phyloP scores from a whole-genome alignment of 2,329 filamentous ascomycete species.

The Fusarium setosum region DNA sequence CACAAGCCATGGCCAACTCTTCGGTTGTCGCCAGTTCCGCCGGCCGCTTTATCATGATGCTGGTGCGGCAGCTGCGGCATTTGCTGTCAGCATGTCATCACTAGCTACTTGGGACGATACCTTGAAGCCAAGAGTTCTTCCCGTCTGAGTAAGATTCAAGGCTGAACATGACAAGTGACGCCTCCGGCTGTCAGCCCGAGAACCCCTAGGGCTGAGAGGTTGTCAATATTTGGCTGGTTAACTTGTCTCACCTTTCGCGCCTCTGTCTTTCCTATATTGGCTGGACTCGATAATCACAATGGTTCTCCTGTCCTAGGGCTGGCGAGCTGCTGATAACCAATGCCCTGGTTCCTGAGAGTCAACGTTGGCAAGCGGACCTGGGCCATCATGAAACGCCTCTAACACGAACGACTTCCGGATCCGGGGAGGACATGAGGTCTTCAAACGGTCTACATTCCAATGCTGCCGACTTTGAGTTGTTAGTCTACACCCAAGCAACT shows the following conservation, averaged over 20 bases:
- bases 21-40: not conserved
- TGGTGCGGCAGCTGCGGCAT: constrained; percentile 1
- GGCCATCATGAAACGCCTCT: not conserved
- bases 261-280: not conserved
- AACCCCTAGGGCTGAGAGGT: not conserved
- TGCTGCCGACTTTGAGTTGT: not conserved
- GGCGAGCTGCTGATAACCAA: not conserved
- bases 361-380: not conserved
- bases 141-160: not conserved
- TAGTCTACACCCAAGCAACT: not conserved
- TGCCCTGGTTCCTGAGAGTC: not conserved
- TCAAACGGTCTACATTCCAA: not conserved
- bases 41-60: not conserved
- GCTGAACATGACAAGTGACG: not conserved
- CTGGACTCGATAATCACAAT: not conserved
- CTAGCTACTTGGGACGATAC: constrained; percentile 2
- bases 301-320: not conserved
- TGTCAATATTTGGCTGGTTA: not conserved
- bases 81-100: not conserved
- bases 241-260: not conserved
- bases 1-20: constrained; percentile 4
- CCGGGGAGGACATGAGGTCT: not conserved
- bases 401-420: not conserved
- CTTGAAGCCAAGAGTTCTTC: not conserved
- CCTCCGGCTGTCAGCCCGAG: not conserved